A percentile compares a stretch with the other conserved stretches of the same genome.
Evolutionary conservation across 495 filamentous ascomycete genomes (phyloP).

Genomic region (Trichoderma erinaceum): DNA sequence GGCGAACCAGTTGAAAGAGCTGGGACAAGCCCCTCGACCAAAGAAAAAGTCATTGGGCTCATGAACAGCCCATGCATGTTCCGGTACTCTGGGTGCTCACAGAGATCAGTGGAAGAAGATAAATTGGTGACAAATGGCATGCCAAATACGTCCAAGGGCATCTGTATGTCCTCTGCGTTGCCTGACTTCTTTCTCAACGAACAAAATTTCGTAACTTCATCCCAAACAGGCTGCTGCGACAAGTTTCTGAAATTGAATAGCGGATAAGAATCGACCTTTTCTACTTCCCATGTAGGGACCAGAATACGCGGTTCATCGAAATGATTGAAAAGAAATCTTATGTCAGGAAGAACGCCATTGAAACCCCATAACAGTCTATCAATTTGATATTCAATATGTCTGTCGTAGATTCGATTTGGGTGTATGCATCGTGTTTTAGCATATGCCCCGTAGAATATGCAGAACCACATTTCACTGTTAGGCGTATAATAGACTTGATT

Average conservation of each 20-base stretch:
- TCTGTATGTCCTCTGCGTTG: too few species aligned
- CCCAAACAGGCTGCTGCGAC: constrained; percentile 4
- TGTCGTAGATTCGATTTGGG: constrained; percentile 23
- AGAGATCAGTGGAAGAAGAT: constrained; percentile 14
- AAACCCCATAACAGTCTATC: not conserved
- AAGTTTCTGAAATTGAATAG: not conserved
- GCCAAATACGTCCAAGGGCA: not conserved
- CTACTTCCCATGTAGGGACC: constrained; percentile 23
- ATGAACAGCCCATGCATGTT: constrained; percentile 18
- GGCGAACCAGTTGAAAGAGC: constrained; percentile 4
- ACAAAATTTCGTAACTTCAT: constrained; percentile 14
- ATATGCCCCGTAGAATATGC: not conserved
- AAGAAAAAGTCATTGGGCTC: constrained; percentile 16
- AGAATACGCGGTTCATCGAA: constrained; percentile 68
- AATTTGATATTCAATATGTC: constrained; percentile 15
- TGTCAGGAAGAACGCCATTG: constrained; percentile 56
- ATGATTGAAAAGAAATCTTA: constrained; percentile 66
- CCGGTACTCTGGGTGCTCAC: constrained; percentile 18
- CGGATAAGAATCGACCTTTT: not conserved
- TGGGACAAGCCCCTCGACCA: not conserved
- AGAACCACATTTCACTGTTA: not conserved
- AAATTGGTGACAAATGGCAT: constrained; percentile 16
- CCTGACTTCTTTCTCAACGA: not conserved
- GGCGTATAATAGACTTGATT: not conserved
- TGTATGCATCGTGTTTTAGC: constrained; percentile 19